phyloP scores from a whole-genome alignment of 176 grass and related monocot genomes.

The Paspalum vaginatum region DNA sequence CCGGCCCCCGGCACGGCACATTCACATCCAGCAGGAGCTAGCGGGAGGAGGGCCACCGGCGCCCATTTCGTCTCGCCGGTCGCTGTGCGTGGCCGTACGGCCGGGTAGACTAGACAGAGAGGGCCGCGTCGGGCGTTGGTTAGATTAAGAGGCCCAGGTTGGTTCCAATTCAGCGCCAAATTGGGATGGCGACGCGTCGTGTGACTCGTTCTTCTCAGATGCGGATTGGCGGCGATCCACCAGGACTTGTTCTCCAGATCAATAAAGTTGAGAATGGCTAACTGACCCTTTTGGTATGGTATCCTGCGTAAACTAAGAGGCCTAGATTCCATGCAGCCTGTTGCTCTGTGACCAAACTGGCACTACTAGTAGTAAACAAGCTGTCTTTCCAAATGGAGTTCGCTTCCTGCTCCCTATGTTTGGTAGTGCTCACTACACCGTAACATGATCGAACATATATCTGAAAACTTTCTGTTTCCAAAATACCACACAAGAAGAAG shows the following conservation, averaged over 20 bases:
- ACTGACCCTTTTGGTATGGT: conserved; percentile 25
- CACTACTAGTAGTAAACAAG: conserved; percentile 1
- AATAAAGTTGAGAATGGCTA: conserved; percentile 1
- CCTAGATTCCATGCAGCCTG: conserved; percentile 32
- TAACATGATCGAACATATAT: too few species aligned
- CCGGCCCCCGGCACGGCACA: neutral
- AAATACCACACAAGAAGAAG: too few species aligned
- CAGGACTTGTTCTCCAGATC: neutral
- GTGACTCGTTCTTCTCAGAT: neutral
- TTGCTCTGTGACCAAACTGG: neutral
- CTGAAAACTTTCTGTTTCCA: too few species aligned
- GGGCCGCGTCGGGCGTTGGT: too few species aligned
- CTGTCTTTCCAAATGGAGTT: neutral
- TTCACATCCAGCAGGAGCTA: neutral
- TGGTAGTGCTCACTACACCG: too few species aligned
- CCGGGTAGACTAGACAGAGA: too few species aligned
- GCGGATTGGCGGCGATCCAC: neutral
- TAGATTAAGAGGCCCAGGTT: neutral
- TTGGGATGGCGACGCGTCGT: neutral
- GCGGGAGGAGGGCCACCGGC: neutral
- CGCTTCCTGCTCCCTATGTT: too few species aligned
- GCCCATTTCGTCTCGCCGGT: neutral
- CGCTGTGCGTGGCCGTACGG: neutral
- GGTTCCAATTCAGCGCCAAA: conserved; percentile 1
- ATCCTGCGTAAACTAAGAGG: conserved; percentile 18